Conservation (phyloP, 2,329 filamentous ascomycete species). For the Didymella pinodella region DNA sequence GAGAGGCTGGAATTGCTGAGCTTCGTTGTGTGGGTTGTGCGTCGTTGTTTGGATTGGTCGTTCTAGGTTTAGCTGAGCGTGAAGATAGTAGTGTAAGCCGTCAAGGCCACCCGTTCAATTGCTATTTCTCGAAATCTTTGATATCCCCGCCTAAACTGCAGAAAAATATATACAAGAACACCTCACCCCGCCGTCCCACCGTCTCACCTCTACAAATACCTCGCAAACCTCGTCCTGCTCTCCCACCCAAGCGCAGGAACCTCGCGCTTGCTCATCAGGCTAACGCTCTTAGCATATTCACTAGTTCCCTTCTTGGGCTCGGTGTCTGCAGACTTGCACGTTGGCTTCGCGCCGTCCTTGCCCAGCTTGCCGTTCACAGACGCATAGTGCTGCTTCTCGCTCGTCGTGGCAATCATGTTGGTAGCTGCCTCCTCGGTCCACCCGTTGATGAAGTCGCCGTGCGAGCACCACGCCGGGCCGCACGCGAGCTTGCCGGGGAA, state of each 20-base stretch:
- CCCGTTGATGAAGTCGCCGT: slow-evolving; percentile 60
- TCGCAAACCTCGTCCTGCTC: slow-evolving; percentile 15
- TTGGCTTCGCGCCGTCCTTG: slow-evolving; percentile 40
- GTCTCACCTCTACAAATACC: slow-evolving; percentile 3
- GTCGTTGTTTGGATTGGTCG: no score
- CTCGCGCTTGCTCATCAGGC: slow-evolving; percentile 32
- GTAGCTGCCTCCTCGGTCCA: slow-evolving; percentile 54
- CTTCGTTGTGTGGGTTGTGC: no score
- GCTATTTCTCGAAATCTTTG: background rate
- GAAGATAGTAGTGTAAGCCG: background rate
- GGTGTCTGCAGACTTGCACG: slow-evolving; percentile 51
- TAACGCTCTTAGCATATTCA: slow-evolving; percentile 52
- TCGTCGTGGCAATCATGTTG: slow-evolving; percentile 54
- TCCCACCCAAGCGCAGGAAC: slow-evolving; percentile 13
- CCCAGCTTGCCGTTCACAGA: slow-evolving; percentile 49
- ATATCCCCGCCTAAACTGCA: background rate
- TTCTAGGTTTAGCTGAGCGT: no score
- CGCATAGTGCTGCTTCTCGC: slow-evolving; percentile 48
- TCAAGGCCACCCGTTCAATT: background rate
- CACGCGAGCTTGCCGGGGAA: slow-evolving; percentile 57
- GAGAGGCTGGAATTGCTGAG: no score
- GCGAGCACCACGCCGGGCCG: slow-evolving; percentile 52
- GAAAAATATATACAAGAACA: slow-evolving; percentile 7
- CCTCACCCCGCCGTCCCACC: background rate
- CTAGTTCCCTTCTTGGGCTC: slow-evolving; percentile 54